Base-by-base conservation (phyloP, 768 basidiomycete species). In the Trametes cingulata region DNA sequence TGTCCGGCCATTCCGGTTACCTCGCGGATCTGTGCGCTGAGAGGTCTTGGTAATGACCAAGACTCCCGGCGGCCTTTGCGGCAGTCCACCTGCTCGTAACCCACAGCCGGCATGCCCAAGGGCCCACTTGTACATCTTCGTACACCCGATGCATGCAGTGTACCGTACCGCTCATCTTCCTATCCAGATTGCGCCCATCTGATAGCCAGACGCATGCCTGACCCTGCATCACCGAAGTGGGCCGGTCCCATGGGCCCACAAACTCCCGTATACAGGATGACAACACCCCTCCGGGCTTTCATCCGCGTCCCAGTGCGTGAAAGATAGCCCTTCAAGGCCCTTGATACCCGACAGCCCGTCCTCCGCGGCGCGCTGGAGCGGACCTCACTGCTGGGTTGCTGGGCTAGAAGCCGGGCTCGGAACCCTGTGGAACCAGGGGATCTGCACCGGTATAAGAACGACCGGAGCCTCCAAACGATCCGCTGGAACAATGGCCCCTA, bases 391-490 rank as follows among this genome's bases (percentile, higher is more conserved):
- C 36, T 19, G 15, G 35, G 15, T 35, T 20, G 43, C 36, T 19
- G 15, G 35, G 15, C 43, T 35, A 24, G 36, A 46, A 37, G 20
- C 15, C 24, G 25, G 46, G 20, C 45, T 8, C 22, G 27, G n/a
- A 19, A 25, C 20, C 14, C 10, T 37, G 13, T 13, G 25, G n/a
- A 41, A 42, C 10, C 60, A 24, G 22, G 29, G 19, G 40, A n/a
- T 40, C 27, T 7, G 24, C 53, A 19, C 47, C 40, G 22, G 59
- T 61, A 60, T 65, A 65, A 60, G 55, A 49, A 57, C 33, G 56
- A 27, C 19, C 39, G 46, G 37, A 41, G 39, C 46, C 56, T 49
- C 47, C 25, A 17, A 57, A 40, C 25, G 56, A 57, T 57, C 46
- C 56, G 47, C 56, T 35, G 22, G 56, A 57, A 57, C 56, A 42